Conservation (phyloP, 768 basidiomycete genomes). For the Chiua virens region DNA sequence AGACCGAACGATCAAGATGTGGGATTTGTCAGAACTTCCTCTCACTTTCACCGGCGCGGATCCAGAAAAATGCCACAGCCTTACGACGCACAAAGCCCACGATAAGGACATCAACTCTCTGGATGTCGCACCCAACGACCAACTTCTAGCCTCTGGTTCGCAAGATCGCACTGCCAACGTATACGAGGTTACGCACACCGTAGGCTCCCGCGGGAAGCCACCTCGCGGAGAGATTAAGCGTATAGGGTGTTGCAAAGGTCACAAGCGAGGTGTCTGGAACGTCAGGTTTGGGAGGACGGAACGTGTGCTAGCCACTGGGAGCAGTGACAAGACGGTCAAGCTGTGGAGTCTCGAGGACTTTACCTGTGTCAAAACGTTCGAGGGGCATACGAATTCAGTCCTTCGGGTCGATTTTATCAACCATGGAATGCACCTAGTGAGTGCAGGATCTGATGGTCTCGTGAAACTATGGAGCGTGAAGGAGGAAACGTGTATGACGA, state of each 20-base stretch:
- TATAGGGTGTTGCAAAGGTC: conserved; percentile 89
- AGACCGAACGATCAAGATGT: conserved; percentile 97
- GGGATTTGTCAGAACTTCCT: conserved; percentile 74
- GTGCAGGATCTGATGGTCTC: conserved; percentile 89
- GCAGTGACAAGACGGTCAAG: conserved; percentile 92
- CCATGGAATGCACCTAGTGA: conserved; percentile 81
- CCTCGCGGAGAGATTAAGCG: conserved; percentile 70
- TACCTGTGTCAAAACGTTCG: conserved; percentile 93
- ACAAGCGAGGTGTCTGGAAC: conserved; percentile 95
- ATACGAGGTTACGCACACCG: conserved; percentile 67
- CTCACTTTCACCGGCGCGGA: conserved; percentile 28
- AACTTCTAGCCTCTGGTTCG: conserved; percentile 86
- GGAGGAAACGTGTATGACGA: conserved; percentile 83
- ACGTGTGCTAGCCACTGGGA: conserved; percentile 85
- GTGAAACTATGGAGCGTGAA: conserved; percentile 94
- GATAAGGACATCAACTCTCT: conserved; percentile 99
- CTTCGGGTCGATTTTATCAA: conserved; percentile 90
- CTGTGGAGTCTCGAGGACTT: conserved; percentile 95
- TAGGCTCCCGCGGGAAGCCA: conserved; percentile 38
- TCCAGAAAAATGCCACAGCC: conserved; percentile 60
- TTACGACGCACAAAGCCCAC: conserved; percentile 88
- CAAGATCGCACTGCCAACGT: conserved; percentile 95
- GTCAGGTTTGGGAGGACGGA: conserved; percentile 87
- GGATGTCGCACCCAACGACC: conserved; percentile 89
- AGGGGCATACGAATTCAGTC: conserved; percentile 98